Evolutionary conservation across 495 filamentous ascomycete species (phyloP), one percentile per base, ranked within the genome.

Genomic region (Lindgomyces ingoldianus): DNA sequence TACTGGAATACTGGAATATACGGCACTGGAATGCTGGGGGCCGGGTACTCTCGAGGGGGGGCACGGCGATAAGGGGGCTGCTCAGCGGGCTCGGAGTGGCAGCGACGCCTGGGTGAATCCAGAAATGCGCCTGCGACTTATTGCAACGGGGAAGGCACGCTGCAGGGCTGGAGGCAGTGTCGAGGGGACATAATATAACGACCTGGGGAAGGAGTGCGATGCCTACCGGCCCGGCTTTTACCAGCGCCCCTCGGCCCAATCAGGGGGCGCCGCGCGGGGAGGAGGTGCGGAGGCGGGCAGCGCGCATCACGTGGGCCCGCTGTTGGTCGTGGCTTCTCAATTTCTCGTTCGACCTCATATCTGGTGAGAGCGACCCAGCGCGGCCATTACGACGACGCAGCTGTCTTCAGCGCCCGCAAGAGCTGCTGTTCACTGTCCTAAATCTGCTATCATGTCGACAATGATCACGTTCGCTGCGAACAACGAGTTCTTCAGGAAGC

Each of bases 401-500:
- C 33, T 4, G 24, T 45, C 39, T 25, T 12, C 39, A 21, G 19
- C 44, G 12, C 3, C 54, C 41, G 39, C 22, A 42, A 19, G 30
- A 54, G 50, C 50, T 10, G 9, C 25, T 14, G 11, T 9, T 47
- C 18, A 4, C 47, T 39, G 56, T n/a, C 19, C 45, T 33, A 0
- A 14, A 10, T 12, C 53, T 11, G 44, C 47, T 36, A 48, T 33
- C 57, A 69, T 73, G 71, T 71, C 71, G 16, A 71, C 68, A 19
- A 73, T 73, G 68, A 73, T 73, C 44, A 73, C 71, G 9, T 73
- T 73, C 48, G 71, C 71, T 1, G 71, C 71, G 3, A 70, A 73
- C 56, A 71, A 69, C 57, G 71, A 73, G 41, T 69, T 71, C 48
- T 73, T 73, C 46, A 25, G 69, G 50, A 73, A 73, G 61, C 65